These are phyloP conservation scores for Thelephora ganbajun DNA, from an alignment of 768 basidiomycete genomes.

Conservation along the genomic window DNA sequence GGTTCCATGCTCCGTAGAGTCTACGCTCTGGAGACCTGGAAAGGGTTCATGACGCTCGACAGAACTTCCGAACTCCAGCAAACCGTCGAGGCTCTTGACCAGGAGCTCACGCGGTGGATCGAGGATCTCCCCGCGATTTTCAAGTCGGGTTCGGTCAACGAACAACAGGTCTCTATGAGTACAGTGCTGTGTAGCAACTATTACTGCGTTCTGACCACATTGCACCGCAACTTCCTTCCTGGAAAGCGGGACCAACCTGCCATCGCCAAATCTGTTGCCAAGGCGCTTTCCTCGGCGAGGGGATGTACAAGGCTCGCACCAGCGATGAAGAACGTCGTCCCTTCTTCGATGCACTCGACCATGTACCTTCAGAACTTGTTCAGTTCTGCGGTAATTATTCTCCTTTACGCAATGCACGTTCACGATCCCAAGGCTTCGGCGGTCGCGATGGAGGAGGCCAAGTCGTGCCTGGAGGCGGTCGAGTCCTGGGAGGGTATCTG, in stretches of 20 bases:
- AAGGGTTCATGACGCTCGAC: slow-evolving; percentile 59
- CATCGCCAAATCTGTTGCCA: slow-evolving; percentile 58
- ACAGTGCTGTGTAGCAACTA: slow-evolving; percentile 81
- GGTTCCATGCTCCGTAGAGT: slow-evolving; percentile 74
- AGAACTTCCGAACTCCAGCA: slow-evolving; percentile 64
- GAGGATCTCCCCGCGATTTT: slow-evolving; percentile 62
- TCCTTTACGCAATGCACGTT: slow-evolving; percentile 79
- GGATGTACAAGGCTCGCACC: slow-evolving; percentile 78
- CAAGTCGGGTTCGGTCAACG: slow-evolving; percentile 59
- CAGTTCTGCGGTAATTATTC: slow-evolving; percentile 75
- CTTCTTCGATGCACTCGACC: slow-evolving; percentile 75
- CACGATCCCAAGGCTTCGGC: slow-evolving; percentile 48
- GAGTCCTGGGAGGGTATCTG: slow-evolving; percentile 76
- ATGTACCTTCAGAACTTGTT: slow-evolving; percentile 86
- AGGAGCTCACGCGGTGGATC: slow-evolving; percentile 71
- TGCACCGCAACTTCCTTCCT: slow-evolving; percentile 80
- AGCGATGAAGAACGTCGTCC: slow-evolving; percentile 72
- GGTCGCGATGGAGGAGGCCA: slow-evolving; percentile 74
- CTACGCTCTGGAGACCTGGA: slow-evolving; percentile 68
- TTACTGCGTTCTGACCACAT: slow-evolving; percentile 75
- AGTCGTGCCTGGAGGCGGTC: slow-evolving; percentile 52
- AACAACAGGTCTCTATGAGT: slow-evolving; percentile 76
- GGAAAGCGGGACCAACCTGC: slow-evolving; percentile 59
- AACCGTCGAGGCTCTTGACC: slow-evolving; percentile 66
- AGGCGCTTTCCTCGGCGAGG: slow-evolving; percentile 74